Evolutionary conservation across 768 basidiomycete species (phyloP).

Genomic region (Tricholoma matsutake): DNA sequence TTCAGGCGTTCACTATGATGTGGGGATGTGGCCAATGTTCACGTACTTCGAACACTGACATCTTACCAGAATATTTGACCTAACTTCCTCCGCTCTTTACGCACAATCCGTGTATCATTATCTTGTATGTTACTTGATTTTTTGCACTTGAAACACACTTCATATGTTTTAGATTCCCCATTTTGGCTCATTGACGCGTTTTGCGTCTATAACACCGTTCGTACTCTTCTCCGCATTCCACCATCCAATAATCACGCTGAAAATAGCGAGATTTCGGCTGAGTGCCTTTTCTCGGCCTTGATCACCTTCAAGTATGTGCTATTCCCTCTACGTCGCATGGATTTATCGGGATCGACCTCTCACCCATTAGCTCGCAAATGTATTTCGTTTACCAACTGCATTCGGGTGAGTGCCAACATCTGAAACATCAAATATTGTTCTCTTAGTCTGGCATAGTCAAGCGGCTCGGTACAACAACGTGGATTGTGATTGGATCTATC

Average conservation of each 20-base stretch:
- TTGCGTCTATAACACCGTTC: slow-evolving; percentile 38
- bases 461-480: slow-evolving; percentile 21
- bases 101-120: slow-evolving; percentile 46
- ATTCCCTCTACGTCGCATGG: neutral
- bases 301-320: slow-evolving; percentile 40
- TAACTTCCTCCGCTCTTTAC: slow-evolving; percentile 36
- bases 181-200: slow-evolving; percentile 37
- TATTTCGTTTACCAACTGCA: slow-evolving; percentile 43
- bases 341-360: neutral
- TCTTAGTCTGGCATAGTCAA: slow-evolving; percentile 19
- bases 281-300: slow-evolving; percentile 40
- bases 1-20: slow-evolving; percentile 28
- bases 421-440: neutral
- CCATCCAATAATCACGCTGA: neutral
- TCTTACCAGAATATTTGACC: slow-evolving; percentile 29
- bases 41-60: neutral
- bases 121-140: slow-evolving; percentile 24
- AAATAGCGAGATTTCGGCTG: slow-evolving; percentile 36
- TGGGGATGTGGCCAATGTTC: slow-evolving; percentile 8
- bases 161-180: slow-evolving; percentile 36
- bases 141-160: neutral
- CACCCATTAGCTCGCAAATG: slow-evolving; percentile 36
- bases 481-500: slow-evolving; percentile 26
- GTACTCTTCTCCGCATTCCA: slow-evolving; percentile 16
- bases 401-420: slow-evolving; percentile 20